phyloP scores from a whole-genome alignment of 176 grass and related monocot genomes.

The Triticum timopheevii region DNA sequence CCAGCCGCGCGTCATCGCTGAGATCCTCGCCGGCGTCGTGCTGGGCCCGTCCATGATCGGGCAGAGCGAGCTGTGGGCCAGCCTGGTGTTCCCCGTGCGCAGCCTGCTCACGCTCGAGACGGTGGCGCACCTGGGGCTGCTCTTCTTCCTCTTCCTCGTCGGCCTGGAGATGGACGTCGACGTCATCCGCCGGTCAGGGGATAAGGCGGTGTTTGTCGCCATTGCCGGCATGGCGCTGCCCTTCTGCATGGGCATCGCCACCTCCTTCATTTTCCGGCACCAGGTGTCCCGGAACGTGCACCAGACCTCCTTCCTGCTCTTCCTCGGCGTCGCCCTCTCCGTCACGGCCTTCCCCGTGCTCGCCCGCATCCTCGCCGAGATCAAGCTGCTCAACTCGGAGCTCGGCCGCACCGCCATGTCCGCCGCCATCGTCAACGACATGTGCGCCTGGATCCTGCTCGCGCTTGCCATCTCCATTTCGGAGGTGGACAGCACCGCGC shows the following conservation, averaged over 20 bases:
- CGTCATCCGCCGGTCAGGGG: conserved; percentile 54
- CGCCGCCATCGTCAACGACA: conserved; percentile 74
- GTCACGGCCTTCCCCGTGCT: conserved; percentile 86
- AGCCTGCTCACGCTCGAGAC: conserved; percentile 83
- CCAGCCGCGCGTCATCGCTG: conserved; percentile 84
- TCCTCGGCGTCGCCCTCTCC: conserved; percentile 80
- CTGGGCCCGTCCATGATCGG: conserved; percentile 71
- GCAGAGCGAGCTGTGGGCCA: conserved; percentile 30
- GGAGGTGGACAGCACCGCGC: conserved; percentile 35
- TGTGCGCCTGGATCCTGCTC: conserved; percentile 79
- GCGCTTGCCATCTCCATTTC: conserved; percentile 65
- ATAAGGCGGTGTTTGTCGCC: conserved; percentile 53
- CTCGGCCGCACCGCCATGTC: conserved; percentile 71
- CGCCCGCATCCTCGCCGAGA: conserved; percentile 84
- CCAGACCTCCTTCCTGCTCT: conserved; percentile 65
- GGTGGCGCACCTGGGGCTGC: conserved; percentile 71
- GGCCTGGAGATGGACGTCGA: conserved; percentile 83
- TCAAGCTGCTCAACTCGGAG: conserved; percentile 73
- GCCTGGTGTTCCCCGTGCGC: conserved; percentile 47
- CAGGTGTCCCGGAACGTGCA: conserved; percentile 61
- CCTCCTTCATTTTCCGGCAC: conserved; percentile 58
- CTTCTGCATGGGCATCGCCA: conserved; percentile 68
- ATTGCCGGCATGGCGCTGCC: conserved; percentile 62
- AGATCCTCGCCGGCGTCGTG: conserved; percentile 68
- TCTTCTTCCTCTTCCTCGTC: conserved; percentile 78